Conservation (phyloP, 805 yeast genomes). For the Saccharomycopsis lassenensis region DNA sequence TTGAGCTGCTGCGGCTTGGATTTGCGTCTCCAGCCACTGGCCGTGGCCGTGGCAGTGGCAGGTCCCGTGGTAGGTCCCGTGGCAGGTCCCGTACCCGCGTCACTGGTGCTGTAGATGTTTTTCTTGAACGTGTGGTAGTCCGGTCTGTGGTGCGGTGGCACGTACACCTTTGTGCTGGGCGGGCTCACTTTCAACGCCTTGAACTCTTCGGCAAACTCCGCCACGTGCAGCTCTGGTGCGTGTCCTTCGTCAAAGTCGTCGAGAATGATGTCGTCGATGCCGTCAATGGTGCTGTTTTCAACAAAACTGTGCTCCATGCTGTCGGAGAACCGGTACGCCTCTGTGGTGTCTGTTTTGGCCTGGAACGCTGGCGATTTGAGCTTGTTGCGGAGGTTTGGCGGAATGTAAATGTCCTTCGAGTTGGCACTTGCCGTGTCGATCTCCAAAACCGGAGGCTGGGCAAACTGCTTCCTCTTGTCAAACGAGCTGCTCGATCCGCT, state of each 20-base stretch:
- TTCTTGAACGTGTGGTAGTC: slow-evolving; percentile 15
- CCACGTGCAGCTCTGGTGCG: too few species aligned
- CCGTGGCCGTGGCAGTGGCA: slow-evolving; percentile 19
- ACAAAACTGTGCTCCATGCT: too few species aligned
- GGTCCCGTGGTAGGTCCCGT: too few species aligned
- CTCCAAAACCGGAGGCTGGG: background rate
- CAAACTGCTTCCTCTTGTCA: background rate
- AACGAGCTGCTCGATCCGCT: background rate
- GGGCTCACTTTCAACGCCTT: too few species aligned
- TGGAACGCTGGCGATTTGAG: slow-evolving; percentile 17
- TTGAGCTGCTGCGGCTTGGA: too few species aligned
- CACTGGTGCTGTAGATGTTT: too few species aligned
- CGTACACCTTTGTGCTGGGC: slow-evolving; percentile 5
- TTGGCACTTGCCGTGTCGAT: background rate
- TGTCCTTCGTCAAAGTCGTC: background rate
- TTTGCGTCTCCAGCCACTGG: too few species aligned
- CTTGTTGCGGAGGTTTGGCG: slow-evolving; percentile 17
- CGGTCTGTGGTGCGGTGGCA: slow-evolving; percentile 19
- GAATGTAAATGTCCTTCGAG: slow-evolving; percentile 12
- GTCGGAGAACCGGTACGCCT: too few species aligned
- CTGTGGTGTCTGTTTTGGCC: slow-evolving; percentile 15
- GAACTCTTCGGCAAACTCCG: background rate
- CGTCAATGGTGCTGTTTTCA: background rate
- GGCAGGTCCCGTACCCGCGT: too few species aligned
- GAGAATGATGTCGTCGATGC: slow-evolving; percentile 1